Conservation (phyloP, 345 rosid genomes). For the Stellera chamaejasme region DNA sequence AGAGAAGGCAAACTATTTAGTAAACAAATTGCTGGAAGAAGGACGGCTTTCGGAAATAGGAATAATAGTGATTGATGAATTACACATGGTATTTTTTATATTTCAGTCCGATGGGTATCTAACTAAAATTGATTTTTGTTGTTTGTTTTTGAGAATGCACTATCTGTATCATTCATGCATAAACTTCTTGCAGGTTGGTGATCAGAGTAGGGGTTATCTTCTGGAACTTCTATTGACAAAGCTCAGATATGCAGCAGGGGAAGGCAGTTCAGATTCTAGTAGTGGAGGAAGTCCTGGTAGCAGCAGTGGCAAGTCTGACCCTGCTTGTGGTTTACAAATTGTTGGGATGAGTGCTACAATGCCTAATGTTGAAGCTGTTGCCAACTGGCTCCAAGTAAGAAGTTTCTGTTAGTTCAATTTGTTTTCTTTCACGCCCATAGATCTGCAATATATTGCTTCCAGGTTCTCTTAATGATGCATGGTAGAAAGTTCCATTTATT, state of each 20-base stretch:
- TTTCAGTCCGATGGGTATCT: too few relatives aligned
- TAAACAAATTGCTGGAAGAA: slow-evolving; percentile 91
- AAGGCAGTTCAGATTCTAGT: slow-evolving; percentile 69
- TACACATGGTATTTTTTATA: slow-evolving; percentile 69
- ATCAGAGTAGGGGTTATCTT: slow-evolving; percentile 93
- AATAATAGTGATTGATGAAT: slow-evolving; percentile 92
- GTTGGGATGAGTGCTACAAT: slow-evolving; percentile 99
- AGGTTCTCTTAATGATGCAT: not conserved
- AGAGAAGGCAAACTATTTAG: slow-evolving; percentile 91
- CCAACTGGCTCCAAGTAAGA: slow-evolving; percentile 97
- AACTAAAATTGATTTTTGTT: not conserved
- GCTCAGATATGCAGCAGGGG: slow-evolving; percentile 96
- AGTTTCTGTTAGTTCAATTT: slow-evolving; percentile 3
- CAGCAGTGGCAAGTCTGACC: slow-evolving; percentile 75
- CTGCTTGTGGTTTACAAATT: slow-evolving; percentile 83
- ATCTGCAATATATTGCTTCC: not conserved
- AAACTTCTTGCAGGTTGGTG: slow-evolving; percentile 65
- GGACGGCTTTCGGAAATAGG: slow-evolving; percentile 92
- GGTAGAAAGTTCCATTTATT: not conserved
- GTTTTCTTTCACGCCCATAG: too few relatives aligned
- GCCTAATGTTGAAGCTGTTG: slow-evolving; percentile 98
- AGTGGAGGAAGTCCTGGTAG: slow-evolving; percentile 83
- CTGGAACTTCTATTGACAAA: slow-evolving; percentile 92
- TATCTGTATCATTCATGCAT: slow-evolving; percentile 15
- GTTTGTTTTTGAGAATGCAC: not conserved